phyloP scores from a whole-genome alignment of 1,284 basidiomycete species.

The Austroboletus niveus region DNA sequence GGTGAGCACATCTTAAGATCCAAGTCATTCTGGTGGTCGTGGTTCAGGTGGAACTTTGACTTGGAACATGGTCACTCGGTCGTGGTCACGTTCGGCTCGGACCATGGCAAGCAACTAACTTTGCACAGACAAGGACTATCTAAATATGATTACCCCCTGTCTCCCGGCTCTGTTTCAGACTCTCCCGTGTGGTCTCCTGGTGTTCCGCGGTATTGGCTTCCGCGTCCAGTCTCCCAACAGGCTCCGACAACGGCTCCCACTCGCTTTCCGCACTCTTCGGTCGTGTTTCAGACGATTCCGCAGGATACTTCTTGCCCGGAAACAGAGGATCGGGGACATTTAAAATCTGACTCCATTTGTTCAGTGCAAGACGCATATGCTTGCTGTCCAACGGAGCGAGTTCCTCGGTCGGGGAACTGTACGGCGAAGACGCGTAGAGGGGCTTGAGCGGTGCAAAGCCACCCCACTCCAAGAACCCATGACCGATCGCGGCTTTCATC shows the following conservation, averaged over 20 bases:
- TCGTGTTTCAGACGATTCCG: constrained; percentile 4
- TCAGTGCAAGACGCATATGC: constrained; percentile 31
- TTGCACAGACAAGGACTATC: too few relatives aligned
- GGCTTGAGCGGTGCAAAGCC: constrained; percentile 30
- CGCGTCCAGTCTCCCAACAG: neutral
- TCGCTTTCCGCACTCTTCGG: constrained; percentile 4
- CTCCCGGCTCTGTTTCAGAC: constrained; percentile 20
- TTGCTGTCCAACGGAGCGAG: constrained; percentile 17
- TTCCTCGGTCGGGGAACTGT: constrained; percentile 16
- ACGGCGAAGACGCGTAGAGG: constrained; percentile 30
- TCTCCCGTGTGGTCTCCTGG: constrained; percentile 10
- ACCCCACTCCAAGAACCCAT: constrained; percentile 32
- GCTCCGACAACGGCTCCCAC: constrained; percentile 28
- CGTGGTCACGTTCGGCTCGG: constrained; percentile 17
- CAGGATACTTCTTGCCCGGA: constrained; percentile 23
- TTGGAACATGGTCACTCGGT: neutral
- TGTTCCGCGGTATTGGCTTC: neutral
- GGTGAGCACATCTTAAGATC: constrained; percentile 6
- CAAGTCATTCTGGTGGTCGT: constrained; percentile 1
- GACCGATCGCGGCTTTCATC: constrained; percentile 31
- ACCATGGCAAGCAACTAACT: constrained; percentile 6
- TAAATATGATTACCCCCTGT: neutral
- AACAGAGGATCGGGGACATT: constrained; percentile 32
- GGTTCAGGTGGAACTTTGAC: neutral
- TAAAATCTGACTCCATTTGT: constrained; percentile 36